These are phyloP conservation scores for Linnemannia zychae DNA, from an alignment of 192 early-diverging fungal species.

Conservation along the genomic window DNA sequence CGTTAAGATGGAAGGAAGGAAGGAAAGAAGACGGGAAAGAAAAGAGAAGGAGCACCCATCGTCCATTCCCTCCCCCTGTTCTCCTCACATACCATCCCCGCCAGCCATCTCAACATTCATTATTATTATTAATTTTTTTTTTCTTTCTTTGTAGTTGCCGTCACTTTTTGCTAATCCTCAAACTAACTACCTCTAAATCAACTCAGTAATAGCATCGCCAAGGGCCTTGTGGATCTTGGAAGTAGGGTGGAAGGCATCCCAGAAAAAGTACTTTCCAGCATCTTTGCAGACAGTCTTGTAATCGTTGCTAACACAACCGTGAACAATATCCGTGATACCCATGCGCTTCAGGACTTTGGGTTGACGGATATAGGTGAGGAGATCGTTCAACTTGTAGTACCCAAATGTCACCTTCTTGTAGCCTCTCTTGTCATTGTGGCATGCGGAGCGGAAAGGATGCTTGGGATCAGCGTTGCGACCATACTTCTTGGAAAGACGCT, in stretches of 20 bases:
- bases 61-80: not conserved
- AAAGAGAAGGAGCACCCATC: not conserved
- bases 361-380: conserved; percentile 14
- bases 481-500: conserved; percentile 1
- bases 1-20: not conserved
- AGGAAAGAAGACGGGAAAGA: not conserved
- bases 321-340: conserved; percentile 33
- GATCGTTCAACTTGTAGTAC: conserved; percentile 1
- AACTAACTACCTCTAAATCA: conserved; percentile 15
- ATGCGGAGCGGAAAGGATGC: conserved; percentile 14
- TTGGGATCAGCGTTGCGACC: not conserved
- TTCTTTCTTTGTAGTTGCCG: too few species aligned
- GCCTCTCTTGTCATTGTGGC: not conserved
- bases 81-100: too few species aligned
- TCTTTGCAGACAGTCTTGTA: conserved; percentile 44
- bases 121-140: too few species aligned
- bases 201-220: conserved; percentile 12
- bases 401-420: conserved; percentile 12
- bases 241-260: conserved; percentile 38
- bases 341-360: conserved; percentile 18
- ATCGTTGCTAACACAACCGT: conserved; percentile 46
- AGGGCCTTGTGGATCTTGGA: conserved; percentile 37
- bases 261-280: conserved; percentile 36
- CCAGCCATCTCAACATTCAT: not conserved
- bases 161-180: too few species aligned